Base-by-base conservation (phyloP, 2,329 filamentous ascomycete species). In the Beauveria varroae region DNA sequence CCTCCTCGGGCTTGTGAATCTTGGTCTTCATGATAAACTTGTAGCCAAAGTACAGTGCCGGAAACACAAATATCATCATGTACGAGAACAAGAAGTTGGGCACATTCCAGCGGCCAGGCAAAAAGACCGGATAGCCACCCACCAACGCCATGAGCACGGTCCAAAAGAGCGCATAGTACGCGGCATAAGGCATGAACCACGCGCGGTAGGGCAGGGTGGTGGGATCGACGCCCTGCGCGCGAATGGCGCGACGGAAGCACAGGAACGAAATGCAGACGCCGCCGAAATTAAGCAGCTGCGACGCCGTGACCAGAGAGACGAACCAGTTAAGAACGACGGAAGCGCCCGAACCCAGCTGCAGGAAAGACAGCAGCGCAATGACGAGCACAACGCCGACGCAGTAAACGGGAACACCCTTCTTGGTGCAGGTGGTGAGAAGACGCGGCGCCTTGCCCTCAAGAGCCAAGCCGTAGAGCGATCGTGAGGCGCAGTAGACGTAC, bases 61-160 rank as follows among this genome's bases (percentile, higher is more conserved):
- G 89, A 68, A 90, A 91, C 2, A 91, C 74, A 5, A 81, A 82
- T 56, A 93, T 82, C 80, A 90, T 91, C 54, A 86, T 85, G 72
- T 93, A 93, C 73, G 86, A 88, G 72, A 91, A 91, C 30, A 93
- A 72, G 70, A 93, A 95, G 7, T 82, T 85, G 7, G 86, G 81
- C 0, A 88, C 70, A 63, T 84, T 80, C 90, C 88, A 93, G 5
- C 81, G 79, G 0, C 81, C 77, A 0, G 87, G 86, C 51, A 93
- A 71, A 67, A 93, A 95, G 1, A 93, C 88, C 0, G 86, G 81
- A 64, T 92, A 93, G 0, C 90, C 90, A 9, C 87, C 85, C 1
- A 92, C 85, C 66, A 93, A 85, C 0, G 86, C 82, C 86, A 93
- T 92, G 64, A 89, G 72, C 54, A 83, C 82, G 1, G 86, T 89